Evolutionary conservation across 2,329 filamentous ascomycete genomes (phyloP).

Genomic region (Talaromyces amestolkiae): DNA sequence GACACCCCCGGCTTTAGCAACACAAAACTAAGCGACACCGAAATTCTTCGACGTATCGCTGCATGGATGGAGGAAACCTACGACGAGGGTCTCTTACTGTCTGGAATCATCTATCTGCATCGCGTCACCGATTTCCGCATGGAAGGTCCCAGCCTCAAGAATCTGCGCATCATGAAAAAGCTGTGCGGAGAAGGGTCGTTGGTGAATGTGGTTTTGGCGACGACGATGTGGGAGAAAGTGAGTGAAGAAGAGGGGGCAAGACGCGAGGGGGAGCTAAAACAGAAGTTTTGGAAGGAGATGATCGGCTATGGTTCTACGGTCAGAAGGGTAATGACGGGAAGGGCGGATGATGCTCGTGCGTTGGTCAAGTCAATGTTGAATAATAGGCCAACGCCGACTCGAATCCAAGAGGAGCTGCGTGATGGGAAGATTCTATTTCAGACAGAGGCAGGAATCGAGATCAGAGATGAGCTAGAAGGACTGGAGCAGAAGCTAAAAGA

Average conservation of each 20-base stretch:
- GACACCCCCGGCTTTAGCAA: conserved; percentile 48
- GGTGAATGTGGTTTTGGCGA: conserved; percentile 37
- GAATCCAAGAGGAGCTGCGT: background rate
- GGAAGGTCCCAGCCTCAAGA: conserved; percentile 32
- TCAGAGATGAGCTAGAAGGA: background rate
- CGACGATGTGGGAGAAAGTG: conserved; percentile 36
- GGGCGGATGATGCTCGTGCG: background rate
- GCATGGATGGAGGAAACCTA: conserved; percentile 31
- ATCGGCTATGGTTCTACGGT: background rate
- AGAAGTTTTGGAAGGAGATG: background rate
- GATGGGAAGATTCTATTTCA: background rate
- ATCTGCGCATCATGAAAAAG: conserved; percentile 40
- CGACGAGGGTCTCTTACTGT: conserved; percentile 23
- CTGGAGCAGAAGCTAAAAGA: background rate
- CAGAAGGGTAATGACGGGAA: background rate
- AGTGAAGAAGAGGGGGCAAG: background rate
- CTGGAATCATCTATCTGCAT: conserved; percentile 42
- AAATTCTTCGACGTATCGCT: conserved; percentile 37
- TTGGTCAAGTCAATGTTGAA: background rate
- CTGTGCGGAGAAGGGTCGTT: conserved; percentile 38
- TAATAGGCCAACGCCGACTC: background rate
- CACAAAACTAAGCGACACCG: conserved; percentile 34
- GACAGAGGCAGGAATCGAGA: background rate
- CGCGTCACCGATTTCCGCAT: conserved; percentile 37
- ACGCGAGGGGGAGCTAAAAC: background rate